A percentile compares a stretch with the other conserved stretches of the same genome.
Evolutionary conservation across 768 basidiomycete species (phyloP).

Genomic region (Hericium erinaceus): DNA sequence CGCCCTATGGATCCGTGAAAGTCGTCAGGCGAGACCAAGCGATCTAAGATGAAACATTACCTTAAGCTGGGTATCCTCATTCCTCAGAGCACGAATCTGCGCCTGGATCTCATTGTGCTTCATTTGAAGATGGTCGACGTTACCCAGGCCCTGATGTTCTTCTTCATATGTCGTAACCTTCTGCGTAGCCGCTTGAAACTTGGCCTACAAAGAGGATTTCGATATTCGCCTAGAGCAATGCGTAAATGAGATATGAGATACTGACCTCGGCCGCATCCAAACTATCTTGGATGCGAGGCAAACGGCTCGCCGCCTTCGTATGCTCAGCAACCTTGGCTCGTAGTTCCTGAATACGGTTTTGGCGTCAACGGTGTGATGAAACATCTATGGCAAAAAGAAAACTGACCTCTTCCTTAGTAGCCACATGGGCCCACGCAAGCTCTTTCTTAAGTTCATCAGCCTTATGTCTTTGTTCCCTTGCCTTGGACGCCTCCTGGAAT

Average conservation of each 20-base stretch:
- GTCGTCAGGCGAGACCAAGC: neutral
- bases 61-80: neutral
- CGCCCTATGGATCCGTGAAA: conserved; percentile 1
- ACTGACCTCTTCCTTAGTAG: conserved; percentile 54
- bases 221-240: neutral
- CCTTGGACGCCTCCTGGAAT: conserved; percentile 66
- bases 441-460: conserved; percentile 68
- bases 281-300: conserved; percentile 32
- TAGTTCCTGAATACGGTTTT: conserved; percentile 30
- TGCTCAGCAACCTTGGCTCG: conserved; percentile 30
- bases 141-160: conserved; percentile 33
- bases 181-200: conserved; percentile 25
- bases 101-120: conserved; percentile 28
- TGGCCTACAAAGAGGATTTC: conserved; percentile 18
- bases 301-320: conserved; percentile 27
- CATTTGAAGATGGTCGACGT: conserved; percentile 36
- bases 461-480: conserved; percentile 59
- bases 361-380: neutral
- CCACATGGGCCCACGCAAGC: conserved; percentile 83
- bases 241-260: neutral
- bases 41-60: neutral
- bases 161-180: conserved; percentile 30
- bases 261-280: conserved; percentile 32
- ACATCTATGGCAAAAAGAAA: neutral
- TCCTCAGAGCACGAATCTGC: conserved; percentile 42